Evolutionary conservation across 176 grass and related monocot species (phyloP).

Genomic region (Musa acuminata): DNA sequence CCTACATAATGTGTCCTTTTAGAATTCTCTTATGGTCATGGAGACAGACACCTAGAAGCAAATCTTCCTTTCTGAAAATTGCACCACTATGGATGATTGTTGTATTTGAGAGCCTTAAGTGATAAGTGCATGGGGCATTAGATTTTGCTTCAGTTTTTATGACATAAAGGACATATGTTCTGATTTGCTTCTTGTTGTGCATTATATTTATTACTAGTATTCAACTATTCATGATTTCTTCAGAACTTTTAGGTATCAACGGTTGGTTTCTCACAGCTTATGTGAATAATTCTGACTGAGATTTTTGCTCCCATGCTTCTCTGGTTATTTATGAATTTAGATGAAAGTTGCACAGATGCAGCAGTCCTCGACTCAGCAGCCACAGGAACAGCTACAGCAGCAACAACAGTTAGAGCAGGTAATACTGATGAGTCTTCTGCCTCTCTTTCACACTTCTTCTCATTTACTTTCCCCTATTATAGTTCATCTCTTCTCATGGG

Average conservation of each 20-base stretch:
- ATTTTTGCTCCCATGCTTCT: neutral
- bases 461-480: too few species aligned
- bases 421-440: neutral
- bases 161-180: neutral
- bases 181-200: neutral
- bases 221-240: neutral
- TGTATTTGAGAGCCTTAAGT: too few species aligned
- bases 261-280: neutral
- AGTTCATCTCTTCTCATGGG: too few species aligned
- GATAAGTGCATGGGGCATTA: too few species aligned
- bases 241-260: neutral
- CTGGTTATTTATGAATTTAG: slow-evolving; percentile 23
- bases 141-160: neutral
- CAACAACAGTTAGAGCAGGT: slow-evolving; percentile 48
- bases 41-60: too few species aligned
- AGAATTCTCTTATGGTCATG: too few species aligned
- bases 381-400: slow-evolving; percentile 61
- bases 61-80: too few species aligned
- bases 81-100: too few species aligned
- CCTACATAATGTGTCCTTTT: neutral
- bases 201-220: neutral
- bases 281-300: neutral
- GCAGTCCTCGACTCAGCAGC: slow-evolving; percentile 62
- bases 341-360: slow-evolving; percentile 67
- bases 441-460: neutral